Evolutionary conservation across 2,329 filamentous ascomycete species (phyloP).

Genomic region (Neonectria ditissima): DNA sequence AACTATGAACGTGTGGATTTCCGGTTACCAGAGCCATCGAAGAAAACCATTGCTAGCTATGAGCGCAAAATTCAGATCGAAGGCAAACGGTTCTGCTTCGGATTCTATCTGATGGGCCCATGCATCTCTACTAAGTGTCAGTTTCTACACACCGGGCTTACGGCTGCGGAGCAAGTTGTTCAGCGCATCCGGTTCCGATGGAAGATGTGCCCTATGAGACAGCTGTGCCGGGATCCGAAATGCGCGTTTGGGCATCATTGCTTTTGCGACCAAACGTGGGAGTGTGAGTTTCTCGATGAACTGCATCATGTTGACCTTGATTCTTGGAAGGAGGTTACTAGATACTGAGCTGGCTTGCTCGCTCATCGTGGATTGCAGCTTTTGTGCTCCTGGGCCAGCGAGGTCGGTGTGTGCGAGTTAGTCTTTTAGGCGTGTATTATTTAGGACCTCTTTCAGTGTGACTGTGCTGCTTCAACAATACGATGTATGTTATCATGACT

Average conservation of each 20-base stretch:
- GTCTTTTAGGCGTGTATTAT: too few species aligned
- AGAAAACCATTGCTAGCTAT: not conserved
- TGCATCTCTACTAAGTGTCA: not conserved
- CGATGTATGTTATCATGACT: not conserved
- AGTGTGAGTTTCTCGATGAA: not conserved
- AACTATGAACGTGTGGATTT: not conserved
- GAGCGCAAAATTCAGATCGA: not conserved
- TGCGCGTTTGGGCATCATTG: constrained; percentile 5
- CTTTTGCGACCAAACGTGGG: not conserved
- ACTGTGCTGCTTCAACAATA: not conserved
- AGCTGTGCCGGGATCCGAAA: not conserved
- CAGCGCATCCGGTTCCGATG: not conserved
- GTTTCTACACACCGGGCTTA: not conserved
- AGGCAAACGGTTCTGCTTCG: not conserved
- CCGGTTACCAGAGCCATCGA: not conserved
- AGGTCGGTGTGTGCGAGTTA: too few species aligned
- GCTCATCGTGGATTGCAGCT: too few species aligned
- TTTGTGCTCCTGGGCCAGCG: too few species aligned
- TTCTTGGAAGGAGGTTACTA: not conserved
- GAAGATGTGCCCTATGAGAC: not conserved
- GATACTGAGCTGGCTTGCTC: not conserved
- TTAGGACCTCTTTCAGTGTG: too few species aligned
- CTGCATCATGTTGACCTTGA: not conserved
- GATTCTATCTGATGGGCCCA: not conserved
- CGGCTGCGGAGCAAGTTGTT: not conserved